A percentile compares a stretch with the other conserved stretches of the same genome.
Conservation (phyloP, 768 basidiomycete species). For the Postia placenta region DNA sequence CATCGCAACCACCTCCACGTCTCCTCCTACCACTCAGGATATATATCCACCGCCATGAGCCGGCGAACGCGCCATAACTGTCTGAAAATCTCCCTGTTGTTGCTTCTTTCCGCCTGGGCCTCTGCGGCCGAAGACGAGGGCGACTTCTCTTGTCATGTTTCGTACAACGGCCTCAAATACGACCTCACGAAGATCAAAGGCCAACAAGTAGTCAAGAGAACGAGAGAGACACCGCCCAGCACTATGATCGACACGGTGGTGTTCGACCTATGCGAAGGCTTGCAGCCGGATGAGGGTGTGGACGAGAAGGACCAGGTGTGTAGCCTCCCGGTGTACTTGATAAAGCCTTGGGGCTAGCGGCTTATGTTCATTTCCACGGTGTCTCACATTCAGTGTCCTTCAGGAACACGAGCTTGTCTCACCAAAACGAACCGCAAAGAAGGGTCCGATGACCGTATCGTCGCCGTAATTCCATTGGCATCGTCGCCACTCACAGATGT, state of each 20-base stretch:
- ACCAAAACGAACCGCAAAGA: slow-evolving; percentile 59
- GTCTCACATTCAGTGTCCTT: slow-evolving; percentile 46
- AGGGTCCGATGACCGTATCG: slow-evolving; percentile 50
- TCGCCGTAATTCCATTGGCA: slow-evolving; percentile 73
- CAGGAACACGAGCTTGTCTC: slow-evolving; percentile 69
- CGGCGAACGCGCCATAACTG: background rate
- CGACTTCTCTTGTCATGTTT: slow-evolving; percentile 50
- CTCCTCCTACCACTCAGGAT: slow-evolving; percentile 12
- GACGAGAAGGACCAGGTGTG: slow-evolving; percentile 64
- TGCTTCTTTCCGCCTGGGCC: slow-evolving; percentile 14
- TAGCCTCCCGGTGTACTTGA: slow-evolving; percentile 3
- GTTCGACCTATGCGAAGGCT: slow-evolving; percentile 64
- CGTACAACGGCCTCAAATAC: slow-evolving; percentile 39
- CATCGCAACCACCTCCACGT: slow-evolving; percentile 3
- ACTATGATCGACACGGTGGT: slow-evolving; percentile 49
- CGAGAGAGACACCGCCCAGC: slow-evolving; percentile 59
- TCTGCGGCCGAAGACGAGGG: slow-evolving; percentile 29
- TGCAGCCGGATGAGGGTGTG: slow-evolving; percentile 40
- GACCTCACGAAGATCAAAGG: slow-evolving; percentile 55
- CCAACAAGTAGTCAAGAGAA: slow-evolving; percentile 43
- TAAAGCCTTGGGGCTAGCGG: background rate
- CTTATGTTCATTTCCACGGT: background rate
- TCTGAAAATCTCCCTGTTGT: slow-evolving; percentile 5
- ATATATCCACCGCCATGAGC: background rate
- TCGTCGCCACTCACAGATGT: slow-evolving; percentile 26